A percentile compares a stretch with the other conserved stretches of the same genome.
Conservation (phyloP, 495 filamentous ascomycete genomes). For the Lasiosphaeria miniovina region DNA sequence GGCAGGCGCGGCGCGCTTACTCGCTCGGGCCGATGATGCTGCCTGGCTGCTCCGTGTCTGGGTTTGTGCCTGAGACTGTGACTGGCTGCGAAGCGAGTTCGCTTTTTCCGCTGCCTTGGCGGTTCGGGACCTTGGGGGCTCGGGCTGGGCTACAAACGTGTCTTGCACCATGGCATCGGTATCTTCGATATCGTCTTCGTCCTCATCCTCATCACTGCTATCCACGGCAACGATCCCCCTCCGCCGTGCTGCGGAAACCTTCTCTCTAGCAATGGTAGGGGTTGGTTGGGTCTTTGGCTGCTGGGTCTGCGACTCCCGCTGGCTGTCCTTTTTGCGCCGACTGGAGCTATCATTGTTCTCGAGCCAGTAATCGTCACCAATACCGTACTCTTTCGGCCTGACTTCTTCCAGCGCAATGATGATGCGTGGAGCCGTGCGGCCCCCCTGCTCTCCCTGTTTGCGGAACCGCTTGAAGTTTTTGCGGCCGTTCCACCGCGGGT, state of each 20-base stretch:
- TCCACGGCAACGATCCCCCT: slow-evolving; percentile 28
- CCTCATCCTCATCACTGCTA: slow-evolving; percentile 41
- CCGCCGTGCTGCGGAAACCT: slow-evolving; percentile 8
- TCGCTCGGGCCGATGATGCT: slow-evolving; percentile 27
- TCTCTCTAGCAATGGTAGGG: background rate
- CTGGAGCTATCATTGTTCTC: slow-evolving; percentile 34
- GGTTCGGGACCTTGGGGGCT: slow-evolving; percentile 25
- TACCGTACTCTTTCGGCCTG: slow-evolving; percentile 72
- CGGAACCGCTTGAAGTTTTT: slow-evolving; percentile 96
- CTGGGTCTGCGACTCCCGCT: slow-evolving; percentile 17
- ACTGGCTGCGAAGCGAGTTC: slow-evolving; percentile 14
- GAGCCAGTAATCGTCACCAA: slow-evolving; percentile 82
- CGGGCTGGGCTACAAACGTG: background rate
- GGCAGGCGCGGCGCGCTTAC: slow-evolving; percentile 39
- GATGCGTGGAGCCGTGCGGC: slow-evolving; percentile 51
- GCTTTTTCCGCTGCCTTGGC: slow-evolving; percentile 34
- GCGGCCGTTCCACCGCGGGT: slow-evolving; percentile 88
- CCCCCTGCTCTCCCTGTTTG: slow-evolving; percentile 53
- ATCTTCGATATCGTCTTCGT: slow-evolving; percentile 8
- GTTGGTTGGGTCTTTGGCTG: slow-evolving; percentile 7
- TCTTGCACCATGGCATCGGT: slow-evolving; percentile 1
- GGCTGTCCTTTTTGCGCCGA: slow-evolving; percentile 27
- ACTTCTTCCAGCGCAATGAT: slow-evolving; percentile 81
- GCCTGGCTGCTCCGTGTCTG: slow-evolving; percentile 36
- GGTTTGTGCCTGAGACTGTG: slow-evolving; percentile 20